Evolutionary conservation across 129 eudicot species (phyloP), one percentile per base, ranked within the genome.

Genomic region (Artemisia tridentata): DNA sequence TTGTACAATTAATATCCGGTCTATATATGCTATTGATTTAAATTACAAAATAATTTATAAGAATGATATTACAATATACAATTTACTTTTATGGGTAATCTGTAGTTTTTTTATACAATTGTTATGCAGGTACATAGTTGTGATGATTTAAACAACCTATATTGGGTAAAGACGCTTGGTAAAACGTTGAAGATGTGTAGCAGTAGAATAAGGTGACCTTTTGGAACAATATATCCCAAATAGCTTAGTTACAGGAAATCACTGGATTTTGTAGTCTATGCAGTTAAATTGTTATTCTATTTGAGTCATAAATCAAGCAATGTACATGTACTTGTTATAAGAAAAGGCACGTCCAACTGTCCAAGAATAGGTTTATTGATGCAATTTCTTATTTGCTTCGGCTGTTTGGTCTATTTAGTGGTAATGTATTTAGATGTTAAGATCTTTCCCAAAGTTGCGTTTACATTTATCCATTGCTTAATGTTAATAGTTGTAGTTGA

Each of bases 241-340:
- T 53, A 68, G 64, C n/a, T 12, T 76, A 69, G 38, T 68, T 68
- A 54, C 63, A 76, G 69, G 69, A 76, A 15, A 51, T 60, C 63
- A 75, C 2, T 1, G 55, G 71, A 23, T 63, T 71, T 63, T 34
- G 45, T 56, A 71, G 74, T 4, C 17, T 56, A 47, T 47, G 47
- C 68, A 18, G 59, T 75, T 56, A 18, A 49, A n/a, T 67, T 59
- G 63, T 76, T 68, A 68, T 75, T 68, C 46, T 67, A 60, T 63
- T 27, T 11, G 43, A 67, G 68, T 59, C 75, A 49, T 34, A 69
- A 25, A 74, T 27, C 3, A 11, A 76, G 65, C 18, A 46, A 76
- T 61, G 65, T 76, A 76, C 69, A 76, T 69, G 70, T 47, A 72
- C 17, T 60, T 59, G 23, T 64, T 67, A 47, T 19, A 13, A 63